Percentiles rank a stretch among this genome's conserved stretches.
Evolutionary conservation across 192 early-diverging fungal species (phyloP).

Genomic region (Backusella circina): DNA sequence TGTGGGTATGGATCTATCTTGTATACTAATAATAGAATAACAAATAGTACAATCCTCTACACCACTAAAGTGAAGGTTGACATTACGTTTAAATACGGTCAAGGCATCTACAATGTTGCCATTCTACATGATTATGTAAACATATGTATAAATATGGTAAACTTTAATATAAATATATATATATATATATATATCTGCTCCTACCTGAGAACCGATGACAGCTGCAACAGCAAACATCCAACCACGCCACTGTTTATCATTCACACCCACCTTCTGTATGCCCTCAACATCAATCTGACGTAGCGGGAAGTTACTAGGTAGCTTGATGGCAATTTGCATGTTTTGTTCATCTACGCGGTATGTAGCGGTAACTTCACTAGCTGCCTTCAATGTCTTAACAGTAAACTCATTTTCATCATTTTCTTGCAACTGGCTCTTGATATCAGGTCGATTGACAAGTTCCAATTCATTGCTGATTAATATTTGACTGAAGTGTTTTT

Average conservation of each 20-base stretch:
- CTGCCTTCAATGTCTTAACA: conserved; percentile 57
- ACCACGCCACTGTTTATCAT: conserved; percentile 59
- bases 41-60: conserved; percentile 98
- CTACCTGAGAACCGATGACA: conserved; percentile 44
- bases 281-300: conserved; percentile 67
- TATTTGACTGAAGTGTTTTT: conserved; percentile 62
- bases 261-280: conserved; percentile 61
- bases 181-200: conserved; percentile 43
- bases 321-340: conserved; percentile 68
- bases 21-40: conserved; percentile 90
- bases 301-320: conserved; percentile 70
- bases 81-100: conserved; percentile 77
- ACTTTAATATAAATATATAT: conserved; percentile 9
- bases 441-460: conserved; percentile 45
- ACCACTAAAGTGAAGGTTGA: conserved; percentile 92
- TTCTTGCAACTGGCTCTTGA: conserved; percentile 31
- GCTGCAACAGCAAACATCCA: conserved; percentile 57
- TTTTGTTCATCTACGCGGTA: conserved; percentile 78
- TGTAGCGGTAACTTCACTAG: conserved; percentile 65
- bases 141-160: neutral
- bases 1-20: conserved; percentile 82
- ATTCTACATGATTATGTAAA: conserved; percentile 53
- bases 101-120: conserved; percentile 78
- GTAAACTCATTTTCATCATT: conserved; percentile 56
- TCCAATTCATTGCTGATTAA: conserved; percentile 63